These are phyloP conservation scores for Miscanthus sacchariflorus DNA, from an alignment of 202 grass and related monocot genomes.

Conservation along the genomic window DNA sequence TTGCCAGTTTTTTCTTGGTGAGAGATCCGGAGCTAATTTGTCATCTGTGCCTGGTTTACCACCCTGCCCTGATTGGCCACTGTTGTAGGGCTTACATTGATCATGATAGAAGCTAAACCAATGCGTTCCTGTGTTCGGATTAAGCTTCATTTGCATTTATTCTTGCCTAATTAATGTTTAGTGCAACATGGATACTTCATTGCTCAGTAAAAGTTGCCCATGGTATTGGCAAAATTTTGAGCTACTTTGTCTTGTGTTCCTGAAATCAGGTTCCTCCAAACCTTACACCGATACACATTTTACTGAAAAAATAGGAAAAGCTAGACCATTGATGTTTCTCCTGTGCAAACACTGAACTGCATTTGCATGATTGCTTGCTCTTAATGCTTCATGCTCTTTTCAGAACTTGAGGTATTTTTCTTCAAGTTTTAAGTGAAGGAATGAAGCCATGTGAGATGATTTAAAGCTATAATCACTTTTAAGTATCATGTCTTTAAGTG, in stretches of 20 bases:
- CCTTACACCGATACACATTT: background rate
- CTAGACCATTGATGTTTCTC: background rate
- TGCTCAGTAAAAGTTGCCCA: background rate
- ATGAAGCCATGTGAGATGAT: background rate
- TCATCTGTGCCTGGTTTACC: background rate
- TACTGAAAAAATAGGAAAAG: background rate
- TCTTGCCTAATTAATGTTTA: background rate
- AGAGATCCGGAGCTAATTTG: conserved; percentile 27
- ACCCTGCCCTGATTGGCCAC: background rate
- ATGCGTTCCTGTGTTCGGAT: background rate
- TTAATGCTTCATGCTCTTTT: background rate
- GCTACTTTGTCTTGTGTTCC: background rate
- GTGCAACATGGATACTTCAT: background rate
- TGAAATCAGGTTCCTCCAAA: background rate
- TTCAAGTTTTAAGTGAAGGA: background rate
- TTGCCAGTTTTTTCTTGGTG: background rate
- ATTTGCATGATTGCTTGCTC: background rate
- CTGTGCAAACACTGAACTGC: background rate
- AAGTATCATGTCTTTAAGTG: background rate
- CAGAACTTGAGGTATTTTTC: background rate
- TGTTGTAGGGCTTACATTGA: background rate
- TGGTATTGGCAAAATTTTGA: background rate
- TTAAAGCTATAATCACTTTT: background rate
- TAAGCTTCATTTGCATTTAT: background rate
- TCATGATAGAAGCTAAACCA: conserved; percentile 18